These are phyloP conservation scores for Colletotrichum spaethianum DNA, from an alignment of 2,329 filamentous ascomycete species.

Conservation along the genomic window DNA sequence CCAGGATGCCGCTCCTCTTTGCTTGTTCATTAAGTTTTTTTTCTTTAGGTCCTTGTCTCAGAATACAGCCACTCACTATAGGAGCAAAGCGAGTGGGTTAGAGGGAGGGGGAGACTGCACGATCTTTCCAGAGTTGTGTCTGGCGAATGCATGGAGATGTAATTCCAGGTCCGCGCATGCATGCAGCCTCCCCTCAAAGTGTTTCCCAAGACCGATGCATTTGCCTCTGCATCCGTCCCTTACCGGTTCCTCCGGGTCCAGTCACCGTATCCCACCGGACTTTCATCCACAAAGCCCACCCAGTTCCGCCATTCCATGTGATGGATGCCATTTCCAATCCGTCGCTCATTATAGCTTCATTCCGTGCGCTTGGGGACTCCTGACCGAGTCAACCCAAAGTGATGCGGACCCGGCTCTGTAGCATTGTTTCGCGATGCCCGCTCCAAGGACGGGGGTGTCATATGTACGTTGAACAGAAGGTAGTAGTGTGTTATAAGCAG, in stretches of 20 bases:
- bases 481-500: constrained; percentile 32
- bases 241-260: constrained; percentile 11
- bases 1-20: constrained; percentile 33
- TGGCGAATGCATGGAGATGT: neutral
- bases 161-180: constrained; percentile 5
- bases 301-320: constrained; percentile 15
- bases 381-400: constrained; percentile 20
- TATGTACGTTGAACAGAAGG: constrained; percentile 41
- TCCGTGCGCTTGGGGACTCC: constrained; percentile 28
- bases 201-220: constrained; percentile 20
- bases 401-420: constrained; percentile 28
- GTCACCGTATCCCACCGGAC: constrained; percentile 15
- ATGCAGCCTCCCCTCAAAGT: constrained; percentile 14
- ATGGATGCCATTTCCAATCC: constrained; percentile 25
- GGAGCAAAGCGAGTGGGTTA: constrained; percentile 34
- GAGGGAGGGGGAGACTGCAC: constrained; percentile 25
- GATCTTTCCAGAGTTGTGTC: constrained; percentile 19
- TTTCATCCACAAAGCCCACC: constrained; percentile 13
- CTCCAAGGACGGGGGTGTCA: constrained; percentile 21
- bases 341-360: constrained; percentile 39
- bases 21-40: constrained; percentile 38
- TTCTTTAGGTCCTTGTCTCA: constrained; percentile 36
- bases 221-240: constrained; percentile 18
- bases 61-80: constrained; percentile 40
- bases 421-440: constrained; percentile 34